Percentiles rank a stretch among this genome's conserved stretches.
phyloP scores from a whole-genome alignment of 805 yeast species.

The Starmerella riodocensis region DNA sequence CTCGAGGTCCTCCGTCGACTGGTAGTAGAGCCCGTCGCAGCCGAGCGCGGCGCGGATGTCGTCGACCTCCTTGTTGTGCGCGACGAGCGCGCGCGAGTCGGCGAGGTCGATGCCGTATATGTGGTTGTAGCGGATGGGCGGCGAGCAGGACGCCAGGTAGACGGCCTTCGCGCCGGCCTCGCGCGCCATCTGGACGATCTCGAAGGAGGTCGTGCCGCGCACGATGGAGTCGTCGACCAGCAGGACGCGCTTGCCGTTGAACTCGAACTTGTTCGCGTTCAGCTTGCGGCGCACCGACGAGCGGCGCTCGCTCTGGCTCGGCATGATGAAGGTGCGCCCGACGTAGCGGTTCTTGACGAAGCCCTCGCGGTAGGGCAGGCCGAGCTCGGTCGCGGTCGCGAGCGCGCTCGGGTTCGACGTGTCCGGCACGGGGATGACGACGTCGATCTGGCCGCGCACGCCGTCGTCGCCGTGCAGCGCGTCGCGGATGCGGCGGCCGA shows the following conservation, averaged over 20 bases:
- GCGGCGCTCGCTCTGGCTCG: constrained; percentile 86
- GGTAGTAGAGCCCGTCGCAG: constrained; percentile 85
- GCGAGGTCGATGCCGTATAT: constrained; percentile 96
- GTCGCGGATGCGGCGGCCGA: constrained; percentile 55
- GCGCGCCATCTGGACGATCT: constrained; percentile 94
- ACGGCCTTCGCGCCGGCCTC: constrained; percentile 96
- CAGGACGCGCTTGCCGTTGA: constrained; percentile 68
- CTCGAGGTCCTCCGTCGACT: constrained; percentile 66
- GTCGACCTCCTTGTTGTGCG: constrained; percentile 59
- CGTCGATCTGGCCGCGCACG: constrained; percentile 57
- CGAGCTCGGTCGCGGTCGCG: constrained; percentile 73
- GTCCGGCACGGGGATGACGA: constrained; percentile 95
- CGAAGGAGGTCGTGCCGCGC: constrained; percentile 93
- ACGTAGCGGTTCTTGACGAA: constrained; percentile 93
- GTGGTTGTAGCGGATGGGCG: constrained; percentile 92
- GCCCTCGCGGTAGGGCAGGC: constrained; percentile 86
- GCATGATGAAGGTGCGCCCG: constrained; percentile 97
- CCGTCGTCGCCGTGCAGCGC: constrained; percentile 35
- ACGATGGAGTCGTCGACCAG: constrained; percentile 95
- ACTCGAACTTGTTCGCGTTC: constrained; percentile 92
- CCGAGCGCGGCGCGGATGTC: constrained; percentile 69
- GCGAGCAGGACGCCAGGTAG: constrained; percentile 95
- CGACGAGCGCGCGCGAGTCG: constrained; percentile 85
- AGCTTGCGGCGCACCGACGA: constrained; percentile 88
- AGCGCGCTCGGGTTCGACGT: constrained; percentile 93